phyloP scores from a whole-genome alignment of 2,329 filamentous ascomycete genomes.

The Zopfia rhizophila region DNA sequence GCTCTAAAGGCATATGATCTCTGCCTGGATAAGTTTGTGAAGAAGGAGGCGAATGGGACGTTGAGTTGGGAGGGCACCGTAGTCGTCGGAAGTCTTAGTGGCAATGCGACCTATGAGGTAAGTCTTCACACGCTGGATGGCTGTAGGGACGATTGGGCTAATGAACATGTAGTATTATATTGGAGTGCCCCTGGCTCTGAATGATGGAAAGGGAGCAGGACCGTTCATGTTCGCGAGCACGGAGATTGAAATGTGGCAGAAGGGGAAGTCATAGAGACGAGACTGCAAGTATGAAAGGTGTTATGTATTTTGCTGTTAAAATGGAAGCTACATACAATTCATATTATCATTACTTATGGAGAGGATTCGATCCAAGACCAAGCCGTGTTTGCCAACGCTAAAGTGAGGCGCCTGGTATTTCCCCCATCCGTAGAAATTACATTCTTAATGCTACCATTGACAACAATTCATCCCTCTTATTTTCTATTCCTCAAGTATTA shows the following conservation, averaged over 20 bases:
- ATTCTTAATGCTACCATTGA: too few species aligned
- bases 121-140: slow-evolving; percentile 21
- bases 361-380: too few species aligned
- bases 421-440: too few species aligned
- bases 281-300: background rate
- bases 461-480: too few species aligned
- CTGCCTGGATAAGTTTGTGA: slow-evolving; percentile 59
- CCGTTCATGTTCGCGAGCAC: slow-evolving; percentile 52
- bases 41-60: slow-evolving; percentile 58
- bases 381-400: too few species aligned
- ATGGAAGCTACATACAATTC: slow-evolving; percentile 9
- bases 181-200: slow-evolving; percentile 42
- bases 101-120: slow-evolving; percentile 63
- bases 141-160: slow-evolving; percentile 4
- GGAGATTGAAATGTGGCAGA: slow-evolving; percentile 40
- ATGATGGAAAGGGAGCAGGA: slow-evolving; percentile 55
- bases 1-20: slow-evolving; percentile 58
- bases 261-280: background rate
- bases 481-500: too few species aligned
- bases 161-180: slow-evolving; percentile 48
- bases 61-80: slow-evolving; percentile 65
- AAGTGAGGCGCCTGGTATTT: too few species aligned
- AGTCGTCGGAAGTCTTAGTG: slow-evolving; percentile 62
- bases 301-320: too few species aligned
- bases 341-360: slow-evolving; percentile 12